Percentiles rank a stretch among this genome's conserved stretches.
phyloP scores from a whole-genome alignment of 2,329 filamentous ascomycete genomes.

The Alternaria ventricosa region DNA sequence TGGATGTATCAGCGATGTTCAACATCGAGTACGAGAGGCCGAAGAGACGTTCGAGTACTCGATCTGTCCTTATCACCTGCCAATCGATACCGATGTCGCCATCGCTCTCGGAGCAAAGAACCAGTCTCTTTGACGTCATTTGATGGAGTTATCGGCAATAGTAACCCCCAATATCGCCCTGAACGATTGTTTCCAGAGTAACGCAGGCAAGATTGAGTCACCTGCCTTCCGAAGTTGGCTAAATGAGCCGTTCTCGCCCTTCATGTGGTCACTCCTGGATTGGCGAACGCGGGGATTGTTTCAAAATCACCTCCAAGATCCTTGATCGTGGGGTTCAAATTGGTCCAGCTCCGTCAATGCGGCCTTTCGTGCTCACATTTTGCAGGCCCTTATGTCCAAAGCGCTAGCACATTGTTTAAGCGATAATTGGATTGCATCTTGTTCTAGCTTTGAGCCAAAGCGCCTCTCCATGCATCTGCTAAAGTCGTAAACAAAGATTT shows the following conservation, averaged over 20 bases:
- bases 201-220: neutral
- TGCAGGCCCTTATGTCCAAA: neutral
- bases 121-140: neutral
- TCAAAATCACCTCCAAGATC: neutral
- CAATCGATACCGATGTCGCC: neutral
- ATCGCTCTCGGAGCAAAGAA: neutral
- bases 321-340: neutral
- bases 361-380: no score
- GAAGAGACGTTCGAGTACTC: neutral
- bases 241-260: neutral
- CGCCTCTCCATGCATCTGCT: neutral
- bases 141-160: neutral
- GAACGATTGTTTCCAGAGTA: neutral
- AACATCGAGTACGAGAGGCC: neutral
- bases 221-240: neutral
- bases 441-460: neutral
- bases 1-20: neutral
- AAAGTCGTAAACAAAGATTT: neutral
- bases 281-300: neutral
- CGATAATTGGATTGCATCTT: neutral
- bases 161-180: neutral
- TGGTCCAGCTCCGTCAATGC: neutral
- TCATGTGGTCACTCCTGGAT: neutral
- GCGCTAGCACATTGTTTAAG: neutral
- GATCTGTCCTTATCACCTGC: neutral